Evolutionary conservation across 176 grass and related monocot genomes (phyloP), one percentile per base, ranked within the genome.

Genomic region (Aegilops bicornis): DNA sequence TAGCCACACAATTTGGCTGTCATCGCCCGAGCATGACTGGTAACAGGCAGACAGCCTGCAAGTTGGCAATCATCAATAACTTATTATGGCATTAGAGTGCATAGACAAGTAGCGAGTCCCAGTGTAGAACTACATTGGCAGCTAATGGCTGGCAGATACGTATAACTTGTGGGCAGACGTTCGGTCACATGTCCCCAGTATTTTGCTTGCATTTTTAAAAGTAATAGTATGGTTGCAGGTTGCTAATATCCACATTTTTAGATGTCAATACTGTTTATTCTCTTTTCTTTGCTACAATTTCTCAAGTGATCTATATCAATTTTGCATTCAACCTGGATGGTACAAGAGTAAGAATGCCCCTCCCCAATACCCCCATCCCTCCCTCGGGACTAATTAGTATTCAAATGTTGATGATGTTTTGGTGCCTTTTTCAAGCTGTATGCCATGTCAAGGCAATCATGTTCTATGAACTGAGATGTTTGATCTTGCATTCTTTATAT

Each of bases 91-190:
- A 67, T 89, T 68, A 10, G 9, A 84, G 48, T 30, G 31, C 76
- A 84, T 62, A 39, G 40, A 19, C n/a, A 89, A 67, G 76, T 75
- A 47, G 8, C 0, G 8, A 66, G 68, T 64, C 20, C 42, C 73
- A 69, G 32, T 80, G 31, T 69, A 89, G 15, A 47, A 45, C 39
- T 27, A 14, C 76, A 65, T 65, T 20, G 73, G 43, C 31, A 84
- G 83, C 8, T 54, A 84, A 65, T 54, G 17, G 25, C 64, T 78
- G 20, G 67, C 30, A 79, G 31, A 83, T 16, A 54, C 15, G 60
- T 71, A 52, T 65, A 84, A 50, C 54, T 56, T 86, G 32, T 58
- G 71, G 10, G 56, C 27, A 84, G 22, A 64, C 64, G 10, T 83
- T 83, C 72, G 56, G 65, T 78, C 37, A 12, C 35, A 74, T 20